Conservation (phyloP, 1,139 yeast species). For the Blastobotrys capitulatus region DNA sequence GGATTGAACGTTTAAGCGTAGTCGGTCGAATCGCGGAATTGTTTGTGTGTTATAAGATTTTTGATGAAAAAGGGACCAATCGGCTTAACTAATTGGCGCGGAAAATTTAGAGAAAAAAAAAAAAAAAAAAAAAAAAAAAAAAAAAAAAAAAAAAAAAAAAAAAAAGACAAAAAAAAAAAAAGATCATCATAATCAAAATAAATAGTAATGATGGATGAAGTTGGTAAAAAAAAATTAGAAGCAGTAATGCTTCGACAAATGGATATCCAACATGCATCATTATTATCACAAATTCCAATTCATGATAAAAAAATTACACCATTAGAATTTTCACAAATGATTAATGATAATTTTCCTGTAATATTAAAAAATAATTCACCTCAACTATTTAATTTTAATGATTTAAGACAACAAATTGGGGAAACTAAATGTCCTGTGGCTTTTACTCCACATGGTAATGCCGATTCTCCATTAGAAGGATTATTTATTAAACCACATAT, state of each 20-base stretch:
- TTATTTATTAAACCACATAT: conserved; percentile 33
- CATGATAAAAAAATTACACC: conserved; percentile 11
- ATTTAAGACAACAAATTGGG: conserved; percentile 19
- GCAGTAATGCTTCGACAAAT: conserved; percentile 24
- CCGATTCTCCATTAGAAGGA: conserved; percentile 35
- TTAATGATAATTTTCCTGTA: conserved; percentile 23
- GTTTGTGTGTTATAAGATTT: too few species aligned
- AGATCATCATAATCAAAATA: too few species aligned
- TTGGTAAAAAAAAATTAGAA: background rate
- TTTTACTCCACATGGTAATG: conserved; percentile 36
- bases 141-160: too few species aligned
- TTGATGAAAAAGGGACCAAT: too few species aligned
- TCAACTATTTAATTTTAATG: background rate
- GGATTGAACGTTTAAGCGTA: background rate
- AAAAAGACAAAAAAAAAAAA: too few species aligned
- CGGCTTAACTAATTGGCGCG: too few species aligned
- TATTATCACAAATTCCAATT: conserved; percentile 19
- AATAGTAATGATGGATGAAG: background rate
- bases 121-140: too few species aligned
- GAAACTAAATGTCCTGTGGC: conserved; percentile 28
- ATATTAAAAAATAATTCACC: conserved; percentile 10
- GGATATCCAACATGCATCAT: conserved; percentile 25
- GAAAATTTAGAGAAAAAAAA: too few species aligned
- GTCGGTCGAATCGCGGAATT: conserved; percentile 3
- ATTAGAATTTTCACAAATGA: conserved; percentile 18